Base-by-base conservation (phyloP, 257 asterid genomes). In the Solanum clarkiae region DNA sequence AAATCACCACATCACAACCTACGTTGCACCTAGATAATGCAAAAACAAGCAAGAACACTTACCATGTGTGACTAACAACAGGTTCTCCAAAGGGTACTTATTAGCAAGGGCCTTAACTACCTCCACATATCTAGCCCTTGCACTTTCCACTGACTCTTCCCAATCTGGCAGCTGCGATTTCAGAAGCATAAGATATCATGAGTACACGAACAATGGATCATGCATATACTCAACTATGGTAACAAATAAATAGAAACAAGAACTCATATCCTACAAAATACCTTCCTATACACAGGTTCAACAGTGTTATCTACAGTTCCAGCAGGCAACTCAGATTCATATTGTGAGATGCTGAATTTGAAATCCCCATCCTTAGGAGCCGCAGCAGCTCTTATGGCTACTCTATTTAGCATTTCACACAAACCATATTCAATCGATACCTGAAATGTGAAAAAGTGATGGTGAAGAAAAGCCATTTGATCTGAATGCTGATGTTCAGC, bases 61-160 rank as follows among this genome's bases (percentile, higher is more conserved):
- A 94, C 99, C 99, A 77, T 96, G 99, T 62, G 98, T 93, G 49
- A 94, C 97, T 51, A 96, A 85, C 92, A 94, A 91, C 88, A 96
- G 88, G 93, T 94, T 94, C 87, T 96, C 97, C 1, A 93, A 86
- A 80, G 97, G 98, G 84, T 93, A 93, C 90, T 91, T 93, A 90
- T 96, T 92, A 24, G 97, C 97, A 85, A 94, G 97, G 59, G 87
- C 89, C 87, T 92, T 93, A 85, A 93, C 89, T 81, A 96, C 92
- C 75, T 87, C 71, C 13, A 70, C 79, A 85, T 94, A 96, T 91
- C 99, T 91, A 80, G 86, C 86, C 86, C 93, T 88, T 32, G 97
- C 93, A 81, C 79, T 95, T 79, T 75, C 89, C 17, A 80, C 53
- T 0, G 92, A 74, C 90, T 96, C 98, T 88, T 88, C 93, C 98